Conservation (phyloP, 176 grass and related monocot genomes). For the Bolboschoenus planiculmis region DNA sequence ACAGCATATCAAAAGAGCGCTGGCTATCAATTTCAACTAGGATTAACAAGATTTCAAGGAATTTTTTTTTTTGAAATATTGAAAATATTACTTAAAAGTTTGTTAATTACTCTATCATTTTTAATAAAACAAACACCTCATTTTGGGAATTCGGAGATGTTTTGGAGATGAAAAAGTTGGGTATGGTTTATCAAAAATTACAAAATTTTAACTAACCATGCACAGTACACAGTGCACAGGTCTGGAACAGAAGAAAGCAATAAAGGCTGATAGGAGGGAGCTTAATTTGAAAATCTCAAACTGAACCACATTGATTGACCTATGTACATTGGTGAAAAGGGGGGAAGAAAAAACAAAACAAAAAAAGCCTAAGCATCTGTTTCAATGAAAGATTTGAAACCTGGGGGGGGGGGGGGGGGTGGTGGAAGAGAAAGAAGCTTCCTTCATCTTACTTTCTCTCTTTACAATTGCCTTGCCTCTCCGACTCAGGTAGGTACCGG, state of each 20-base stretch:
- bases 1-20: neutral
- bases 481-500: constrained; percentile 42
- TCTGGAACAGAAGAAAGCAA: neutral
- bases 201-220: constrained; percentile 6
- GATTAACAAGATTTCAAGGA: neutral
- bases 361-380: neutral
- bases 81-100: neutral
- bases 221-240: neutral
- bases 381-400: constrained; percentile 25
- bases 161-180: neutral
- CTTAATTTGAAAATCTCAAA: constrained; percentile 27
- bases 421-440: constrained; percentile 3
- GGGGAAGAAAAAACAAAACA: neutral
- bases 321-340: constrained; percentile 19
- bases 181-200: neutral
- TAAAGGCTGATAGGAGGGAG: constrained; percentile 14
- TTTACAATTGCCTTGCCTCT: constrained; percentile 26
- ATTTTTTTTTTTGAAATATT: neutral
- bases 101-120: neutral
- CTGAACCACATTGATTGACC: constrained; percentile 12
- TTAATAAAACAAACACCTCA: neutral
- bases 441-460: constrained; percentile 20
- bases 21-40: neutral
- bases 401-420: neutral
- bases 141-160: neutral